Percentiles rank a stretch among this genome's conserved stretches.
phyloP scores from a whole-genome alignment of 345 rosid species.

The Eucalyptus cladocalyx region DNA sequence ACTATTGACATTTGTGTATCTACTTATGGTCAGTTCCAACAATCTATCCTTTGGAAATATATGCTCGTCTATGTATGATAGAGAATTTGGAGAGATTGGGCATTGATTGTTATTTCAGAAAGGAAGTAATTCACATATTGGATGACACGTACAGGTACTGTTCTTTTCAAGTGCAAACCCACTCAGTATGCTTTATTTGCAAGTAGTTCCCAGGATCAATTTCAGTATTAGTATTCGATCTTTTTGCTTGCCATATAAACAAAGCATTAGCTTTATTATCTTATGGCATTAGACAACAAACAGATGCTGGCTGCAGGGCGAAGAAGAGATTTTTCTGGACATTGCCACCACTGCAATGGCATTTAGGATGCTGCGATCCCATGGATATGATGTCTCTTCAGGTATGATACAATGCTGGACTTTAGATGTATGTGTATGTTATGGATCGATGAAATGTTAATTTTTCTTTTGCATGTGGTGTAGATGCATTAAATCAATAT shows the following conservation, averaged over 20 bases:
- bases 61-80: slow-evolving; percentile 45
- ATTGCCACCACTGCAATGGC: slow-evolving; percentile 57
- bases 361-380: slow-evolving; percentile 49
- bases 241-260: not conserved
- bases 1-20: not conserved
- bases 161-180: not conserved
- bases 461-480: not conserved
- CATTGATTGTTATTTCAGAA: slow-evolving; percentile 39
- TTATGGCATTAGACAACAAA: slow-evolving; percentile 5
- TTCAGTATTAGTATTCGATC: not conserved
- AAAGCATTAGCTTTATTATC: not conserved
- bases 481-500: slow-evolving; percentile 45
- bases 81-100: slow-evolving; percentile 67
- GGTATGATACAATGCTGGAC: slow-evolving; percentile 19
- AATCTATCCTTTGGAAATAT: slow-evolving; percentile 44
- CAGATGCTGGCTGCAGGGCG: slow-evolving; percentile 73
- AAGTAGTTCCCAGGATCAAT: not conserved
- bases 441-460: not conserved
- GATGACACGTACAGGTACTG: slow-evolving; percentile 61
- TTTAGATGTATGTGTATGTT: not conserved
- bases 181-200: not conserved
- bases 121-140: slow-evolving; percentile 36
- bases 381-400: slow-evolving; percentile 64
- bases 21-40: slow-evolving; percentile 57
- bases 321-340: slow-evolving; percentile 59